Evolutionary conservation across 1,284 basidiomycete species (phyloP).

Genomic region (Coniophora puteana): DNA sequence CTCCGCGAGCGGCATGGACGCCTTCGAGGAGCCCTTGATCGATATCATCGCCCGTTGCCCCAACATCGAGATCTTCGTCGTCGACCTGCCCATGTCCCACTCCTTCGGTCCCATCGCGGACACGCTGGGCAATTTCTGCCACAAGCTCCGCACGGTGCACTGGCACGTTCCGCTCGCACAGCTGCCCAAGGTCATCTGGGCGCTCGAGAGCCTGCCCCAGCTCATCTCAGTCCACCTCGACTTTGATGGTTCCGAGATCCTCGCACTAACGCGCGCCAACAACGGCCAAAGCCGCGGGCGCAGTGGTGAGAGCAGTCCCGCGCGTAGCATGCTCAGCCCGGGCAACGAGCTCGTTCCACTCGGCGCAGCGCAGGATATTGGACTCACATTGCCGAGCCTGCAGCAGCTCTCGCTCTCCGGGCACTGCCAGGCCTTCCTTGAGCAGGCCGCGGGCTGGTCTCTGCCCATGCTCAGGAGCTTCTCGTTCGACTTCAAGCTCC

Average conservation of each 20-base stretch:
- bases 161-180: conserved; percentile 52
- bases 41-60: conserved; percentile 58
- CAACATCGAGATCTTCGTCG: conserved; percentile 65
- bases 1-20: conserved; percentile 25
- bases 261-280: conserved; percentile 23
- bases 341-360: conserved; percentile 35
- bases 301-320: too few species aligned
- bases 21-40: conserved; percentile 33
- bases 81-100: conserved; percentile 55
- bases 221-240: conserved; percentile 53
- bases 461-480: conserved; percentile 54
- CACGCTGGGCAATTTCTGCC: conserved; percentile 48
- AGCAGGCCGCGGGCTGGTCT: conserved; percentile 62
- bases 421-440: conserved; percentile 57
- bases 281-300: too few species aligned
- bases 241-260: conserved; percentile 31
- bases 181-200: conserved; percentile 63
- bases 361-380: conserved; percentile 54
- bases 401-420: conserved; percentile 61
- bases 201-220: conserved; percentile 52
- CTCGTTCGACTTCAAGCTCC: conserved; percentile 46
- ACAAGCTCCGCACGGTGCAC: conserved; percentile 51
- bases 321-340: conserved; percentile 2
- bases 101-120: conserved; percentile 61
- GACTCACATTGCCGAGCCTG: conserved; percentile 51